Evolutionary conservation across 495 filamentous ascomycete species (phyloP).

Genomic region (Aspergillus steynii): DNA sequence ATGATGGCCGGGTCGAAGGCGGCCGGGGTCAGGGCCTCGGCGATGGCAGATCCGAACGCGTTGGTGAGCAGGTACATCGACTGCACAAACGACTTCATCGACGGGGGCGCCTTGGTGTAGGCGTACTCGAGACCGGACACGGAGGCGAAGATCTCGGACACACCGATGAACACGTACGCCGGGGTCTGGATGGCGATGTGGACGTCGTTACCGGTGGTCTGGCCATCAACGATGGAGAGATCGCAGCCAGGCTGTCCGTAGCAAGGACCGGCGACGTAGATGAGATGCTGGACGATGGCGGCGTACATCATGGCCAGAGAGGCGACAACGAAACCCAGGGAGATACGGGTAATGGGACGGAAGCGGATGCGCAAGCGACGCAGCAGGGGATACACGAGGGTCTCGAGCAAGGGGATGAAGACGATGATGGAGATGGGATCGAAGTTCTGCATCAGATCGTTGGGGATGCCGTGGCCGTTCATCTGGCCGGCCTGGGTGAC

Average conservation of each 20-base stretch:
- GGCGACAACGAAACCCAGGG: slow-evolving; percentile 67
- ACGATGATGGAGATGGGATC: slow-evolving; percentile 74
- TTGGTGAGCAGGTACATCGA: slow-evolving; percentile 72
- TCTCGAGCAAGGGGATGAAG: slow-evolving; percentile 69
- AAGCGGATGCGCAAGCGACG: slow-evolving; percentile 65
- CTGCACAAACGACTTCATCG: slow-evolving; percentile 80
- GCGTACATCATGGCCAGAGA: slow-evolving; percentile 64
- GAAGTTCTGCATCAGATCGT: slow-evolving; percentile 77
- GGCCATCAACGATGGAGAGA: slow-evolving; percentile 33
- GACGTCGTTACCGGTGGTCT: slow-evolving; percentile 45
- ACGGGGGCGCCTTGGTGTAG: slow-evolving; percentile 79
- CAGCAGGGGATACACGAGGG: slow-evolving; percentile 65
- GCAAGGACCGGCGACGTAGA: slow-evolving; percentile 62
- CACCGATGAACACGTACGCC: slow-evolving; percentile 68
- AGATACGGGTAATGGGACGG: slow-evolving; percentile 72
- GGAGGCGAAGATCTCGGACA: slow-evolving; percentile 74
- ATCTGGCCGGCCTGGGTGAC: slow-evolving; percentile 58
- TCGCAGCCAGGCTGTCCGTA: slow-evolving; percentile 38
- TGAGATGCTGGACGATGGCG: slow-evolving; percentile 70
- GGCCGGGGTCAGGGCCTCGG: slow-evolving; percentile 67
- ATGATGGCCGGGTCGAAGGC: slow-evolving; percentile 70
- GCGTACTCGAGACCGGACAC: slow-evolving; percentile 75
- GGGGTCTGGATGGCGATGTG: slow-evolving; percentile 70
- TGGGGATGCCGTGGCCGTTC: slow-evolving; percentile 58
- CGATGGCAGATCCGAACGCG: slow-evolving; percentile 70